phyloP scores from a whole-genome alignment of 2,329 filamentous ascomycete genomes.

The Emmonsiellopsis sp. region DNA sequence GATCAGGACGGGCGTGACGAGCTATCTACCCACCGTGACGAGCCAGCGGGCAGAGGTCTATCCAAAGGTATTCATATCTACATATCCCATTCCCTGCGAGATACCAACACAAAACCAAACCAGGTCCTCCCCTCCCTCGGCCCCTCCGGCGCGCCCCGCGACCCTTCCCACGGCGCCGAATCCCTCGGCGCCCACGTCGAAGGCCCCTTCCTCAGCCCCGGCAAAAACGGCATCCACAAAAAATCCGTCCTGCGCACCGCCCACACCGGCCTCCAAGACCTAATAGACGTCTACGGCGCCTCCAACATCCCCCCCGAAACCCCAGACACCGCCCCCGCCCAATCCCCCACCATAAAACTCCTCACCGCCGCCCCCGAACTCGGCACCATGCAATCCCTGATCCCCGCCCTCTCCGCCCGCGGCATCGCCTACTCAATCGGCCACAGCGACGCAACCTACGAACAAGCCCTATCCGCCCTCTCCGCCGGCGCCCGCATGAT shows the following conservation, averaged over 20 bases:
- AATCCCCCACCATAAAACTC: constrained; percentile 50
- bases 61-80: constrained; percentile 47
- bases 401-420: constrained; percentile 54
- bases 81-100: not conserved
- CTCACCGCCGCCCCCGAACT: constrained; percentile 80
- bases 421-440: constrained; percentile 73
- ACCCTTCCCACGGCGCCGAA: constrained; percentile 62
- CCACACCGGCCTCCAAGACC: constrained; percentile 50
- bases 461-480: constrained; percentile 64
- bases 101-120: not conserved
- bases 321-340: not conserved
- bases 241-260: constrained; percentile 58
- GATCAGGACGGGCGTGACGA: constrained; percentile 73
- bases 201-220: constrained; percentile 74
- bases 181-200: constrained; percentile 86
- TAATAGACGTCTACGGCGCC: constrained; percentile 48
- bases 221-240: constrained; percentile 82
- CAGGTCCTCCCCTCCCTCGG: constrained; percentile 63
- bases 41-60: constrained; percentile 72
- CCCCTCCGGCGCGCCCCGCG: constrained; percentile 54
- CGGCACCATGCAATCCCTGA: constrained; percentile 58
- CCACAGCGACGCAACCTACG: constrained; percentile 79
- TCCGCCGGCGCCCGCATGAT: constrained; percentile 76
- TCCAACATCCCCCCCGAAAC: constrained; percentile 46
- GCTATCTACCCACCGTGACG: constrained; percentile 76